These are phyloP conservation scores for Lactarius vividus DNA, from an alignment of 768 basidiomycete genomes.

Conservation along the genomic window DNA sequence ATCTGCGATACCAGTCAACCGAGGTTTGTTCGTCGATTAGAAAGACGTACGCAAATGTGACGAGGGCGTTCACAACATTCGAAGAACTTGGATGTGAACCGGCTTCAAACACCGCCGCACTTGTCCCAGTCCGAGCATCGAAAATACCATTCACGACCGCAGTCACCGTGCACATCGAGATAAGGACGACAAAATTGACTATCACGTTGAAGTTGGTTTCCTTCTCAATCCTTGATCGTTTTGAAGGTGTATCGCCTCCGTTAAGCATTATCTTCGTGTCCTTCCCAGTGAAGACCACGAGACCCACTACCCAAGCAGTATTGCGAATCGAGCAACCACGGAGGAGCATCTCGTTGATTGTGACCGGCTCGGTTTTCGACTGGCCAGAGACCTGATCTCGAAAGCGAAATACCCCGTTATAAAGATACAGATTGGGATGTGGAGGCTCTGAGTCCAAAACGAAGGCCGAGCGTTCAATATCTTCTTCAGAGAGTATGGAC, in stretches of 20 bases:
- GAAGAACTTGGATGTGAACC: conserved; percentile 62
- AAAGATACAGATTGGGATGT: conserved; percentile 88
- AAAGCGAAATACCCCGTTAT: conserved; percentile 83
- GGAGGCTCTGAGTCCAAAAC: conserved; percentile 91
- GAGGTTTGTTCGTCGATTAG: not conserved
- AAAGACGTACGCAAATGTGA: conserved; percentile 83
- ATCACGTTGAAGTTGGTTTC: conserved; percentile 98
- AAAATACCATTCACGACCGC: conserved; percentile 76
- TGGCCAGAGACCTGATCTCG: conserved; percentile 51
- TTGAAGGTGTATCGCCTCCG: conserved; percentile 92
- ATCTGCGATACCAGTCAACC: conserved; percentile 44
- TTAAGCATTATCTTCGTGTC: conserved; percentile 94
- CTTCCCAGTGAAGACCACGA: conserved; percentile 91
- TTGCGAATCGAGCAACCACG: conserved; percentile 90
- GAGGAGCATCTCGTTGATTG: conserved; percentile 90
- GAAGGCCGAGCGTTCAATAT: conserved; percentile 84
- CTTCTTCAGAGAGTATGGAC: conserved; percentile 78
- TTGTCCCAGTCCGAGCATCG: conserved; percentile 58
- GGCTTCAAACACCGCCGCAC: conserved; percentile 68
- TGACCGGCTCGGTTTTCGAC: conserved; percentile 63
- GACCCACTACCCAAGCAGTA: conserved; percentile 87
- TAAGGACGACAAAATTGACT: conserved; percentile 83
- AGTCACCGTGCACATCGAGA: conserved; percentile 71
- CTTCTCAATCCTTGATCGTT: conserved; percentile 94
- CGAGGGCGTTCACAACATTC: conserved; percentile 66